A percentile compares a stretch with the other conserved stretches of the same genome.
phyloP scores from a whole-genome alignment of 2,329 filamentous ascomycete species.

The Myotisia sp. region DNA sequence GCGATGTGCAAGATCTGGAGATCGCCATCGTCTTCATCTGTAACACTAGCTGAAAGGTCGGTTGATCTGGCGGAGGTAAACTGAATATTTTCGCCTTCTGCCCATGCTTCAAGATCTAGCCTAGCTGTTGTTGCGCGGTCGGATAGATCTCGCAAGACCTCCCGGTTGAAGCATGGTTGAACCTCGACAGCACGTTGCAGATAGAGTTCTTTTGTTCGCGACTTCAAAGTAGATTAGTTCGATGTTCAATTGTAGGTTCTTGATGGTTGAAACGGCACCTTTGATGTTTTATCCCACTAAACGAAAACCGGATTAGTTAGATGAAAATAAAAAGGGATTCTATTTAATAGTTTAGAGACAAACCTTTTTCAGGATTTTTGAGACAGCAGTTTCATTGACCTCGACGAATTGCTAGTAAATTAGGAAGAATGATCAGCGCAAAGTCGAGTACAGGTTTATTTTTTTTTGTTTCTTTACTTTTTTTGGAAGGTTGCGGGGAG shows the following conservation, averaged over 20 bases:
- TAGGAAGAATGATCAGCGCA: too few species aligned
- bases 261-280: slow-evolving; percentile 37
- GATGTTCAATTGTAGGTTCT: background rate
- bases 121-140: slow-evolving; percentile 95
- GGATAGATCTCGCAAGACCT: slow-evolving; percentile 90
- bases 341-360: slow-evolving; percentile 79
- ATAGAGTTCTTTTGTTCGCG: slow-evolving; percentile 94
- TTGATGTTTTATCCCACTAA: slow-evolving; percentile 96
- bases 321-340: slow-evolving; percentile 38
- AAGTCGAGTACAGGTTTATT: too few species aligned
- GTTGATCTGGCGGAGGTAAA: slow-evolving; percentile 45
- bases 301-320: slow-evolving; percentile 9
- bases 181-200: slow-evolving; percentile 92
- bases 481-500: too few species aligned
- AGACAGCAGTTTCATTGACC: slow-evolving; percentile 93
- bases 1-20: slow-evolving; percentile 69
- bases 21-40: slow-evolving; percentile 81
- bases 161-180: slow-evolving; percentile 94
- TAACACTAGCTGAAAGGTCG: slow-evolving; percentile 31
- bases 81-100: slow-evolving; percentile 84
- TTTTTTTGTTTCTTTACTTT: too few species aligned
- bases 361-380: slow-evolving; percentile 94
- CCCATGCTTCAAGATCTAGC: slow-evolving; percentile 90
- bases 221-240: slow-evolving; percentile 33
- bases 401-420: slow-evolving; percentile 77